These are phyloP conservation scores for Ophiostoma tasmaniense DNA, from an alignment of 2,329 filamentous ascomycete species.

Conservation along the genomic window DNA sequence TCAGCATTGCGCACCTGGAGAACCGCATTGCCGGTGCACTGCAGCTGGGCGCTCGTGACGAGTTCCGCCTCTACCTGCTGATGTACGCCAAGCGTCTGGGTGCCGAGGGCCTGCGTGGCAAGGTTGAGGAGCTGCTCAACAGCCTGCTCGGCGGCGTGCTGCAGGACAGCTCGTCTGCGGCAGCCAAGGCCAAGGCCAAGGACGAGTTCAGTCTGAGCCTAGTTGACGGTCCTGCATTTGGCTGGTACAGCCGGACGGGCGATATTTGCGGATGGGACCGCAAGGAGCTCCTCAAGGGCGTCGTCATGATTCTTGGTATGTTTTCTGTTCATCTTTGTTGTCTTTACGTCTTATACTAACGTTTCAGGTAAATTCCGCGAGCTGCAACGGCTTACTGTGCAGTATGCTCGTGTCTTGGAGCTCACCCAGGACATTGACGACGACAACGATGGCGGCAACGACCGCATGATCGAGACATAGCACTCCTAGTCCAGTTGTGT, in stretches of 20 bases:
- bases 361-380: conserved; percentile 81
- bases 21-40: conserved; percentile 86
- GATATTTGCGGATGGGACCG: conserved; percentile 86
- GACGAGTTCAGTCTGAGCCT: not conserved
- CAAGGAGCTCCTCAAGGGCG: conserved; percentile 77
- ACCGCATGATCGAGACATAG: not conserved
- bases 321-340: conserved; percentile 20
- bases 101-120: conserved; percentile 74
- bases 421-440: conserved; percentile 43
- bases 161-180: conserved; percentile 37
- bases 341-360: conserved; percentile 9
- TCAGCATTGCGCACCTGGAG: conserved; percentile 90
- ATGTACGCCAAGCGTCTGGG: conserved; percentile 97
- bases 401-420: conserved; percentile 78
- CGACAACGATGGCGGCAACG: conserved; percentile 25
- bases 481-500: not conserved
- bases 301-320: conserved; percentile 86
- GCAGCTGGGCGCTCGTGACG: conserved; percentile 75
- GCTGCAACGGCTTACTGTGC: conserved; percentile 86
- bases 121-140: conserved; percentile 87
- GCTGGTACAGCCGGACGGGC: conserved; percentile 59
- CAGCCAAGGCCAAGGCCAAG: not conserved
- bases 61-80: conserved; percentile 89
- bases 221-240: conserved; percentile 33
- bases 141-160: conserved; percentile 66